Conservation (phyloP, 1,284 basidiomycete species). For the Tilletia indica region DNA sequence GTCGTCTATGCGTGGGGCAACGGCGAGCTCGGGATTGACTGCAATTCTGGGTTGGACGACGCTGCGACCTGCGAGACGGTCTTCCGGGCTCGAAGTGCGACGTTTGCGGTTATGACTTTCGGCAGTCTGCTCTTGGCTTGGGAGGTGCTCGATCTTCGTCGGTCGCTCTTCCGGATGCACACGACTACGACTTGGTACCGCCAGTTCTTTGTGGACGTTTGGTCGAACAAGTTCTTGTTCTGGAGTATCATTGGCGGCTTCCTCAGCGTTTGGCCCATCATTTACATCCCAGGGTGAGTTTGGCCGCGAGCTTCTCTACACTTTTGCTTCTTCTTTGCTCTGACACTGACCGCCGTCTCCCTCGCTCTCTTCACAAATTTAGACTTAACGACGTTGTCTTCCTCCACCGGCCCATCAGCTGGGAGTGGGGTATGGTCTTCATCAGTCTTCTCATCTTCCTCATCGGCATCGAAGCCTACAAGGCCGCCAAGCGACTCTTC, state of each 20-base stretch:
- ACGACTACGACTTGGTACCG: conserved; percentile 33
- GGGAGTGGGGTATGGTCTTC: conserved; percentile 56
- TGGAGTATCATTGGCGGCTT: conserved; percentile 57
- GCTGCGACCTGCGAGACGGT: conserved; percentile 45
- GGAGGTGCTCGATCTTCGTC: conserved; percentile 53
- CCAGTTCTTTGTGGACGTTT: conserved; percentile 47
- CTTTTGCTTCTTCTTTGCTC: too few relatives aligned
- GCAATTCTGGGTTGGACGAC: conserved; percentile 42
- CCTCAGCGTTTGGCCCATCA: conserved; percentile 61
- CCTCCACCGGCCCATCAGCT: conserved; percentile 46
- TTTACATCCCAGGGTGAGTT: conserved; percentile 59
- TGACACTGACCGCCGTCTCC: background rate
- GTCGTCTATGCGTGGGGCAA: conserved; percentile 44
- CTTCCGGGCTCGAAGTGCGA: conserved; percentile 55
- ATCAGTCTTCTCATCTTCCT: conserved; percentile 46
- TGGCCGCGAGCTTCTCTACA: too few relatives aligned
- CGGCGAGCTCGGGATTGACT: conserved; percentile 46
- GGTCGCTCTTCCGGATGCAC: conserved; percentile 54
- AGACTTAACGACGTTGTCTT: conserved; percentile 54
- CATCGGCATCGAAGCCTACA: conserved; percentile 47
- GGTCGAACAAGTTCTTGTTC: conserved; percentile 53
- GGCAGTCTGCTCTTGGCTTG: conserved; percentile 56
- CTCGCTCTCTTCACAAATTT: background rate
- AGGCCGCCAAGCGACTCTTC: conserved; percentile 46
- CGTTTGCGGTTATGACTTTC: conserved; percentile 53